These are phyloP conservation scores for Tolypocladium paradoxum DNA, from an alignment of 2,329 filamentous ascomycete species.

Conservation along the genomic window DNA sequence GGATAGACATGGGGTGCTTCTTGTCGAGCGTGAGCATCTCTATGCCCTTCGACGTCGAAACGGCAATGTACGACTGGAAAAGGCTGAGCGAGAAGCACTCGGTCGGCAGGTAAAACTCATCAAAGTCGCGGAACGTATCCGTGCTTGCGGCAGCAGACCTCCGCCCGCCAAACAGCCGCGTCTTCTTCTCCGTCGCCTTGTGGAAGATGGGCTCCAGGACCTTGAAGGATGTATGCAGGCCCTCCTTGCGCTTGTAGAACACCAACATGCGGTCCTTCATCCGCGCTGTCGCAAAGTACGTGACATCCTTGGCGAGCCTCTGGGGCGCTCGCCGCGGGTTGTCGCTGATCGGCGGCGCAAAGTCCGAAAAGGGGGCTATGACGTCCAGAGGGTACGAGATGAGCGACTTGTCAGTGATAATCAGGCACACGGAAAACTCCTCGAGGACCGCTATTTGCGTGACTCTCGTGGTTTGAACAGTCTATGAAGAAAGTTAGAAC, in stretches of 20 bases:
- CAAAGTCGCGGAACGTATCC: conserved; percentile 95
- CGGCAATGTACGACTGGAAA: conserved; percentile 88
- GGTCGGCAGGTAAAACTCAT: conserved; percentile 95
- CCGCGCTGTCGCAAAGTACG: conserved; percentile 88
- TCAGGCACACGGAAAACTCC: conserved; percentile 84
- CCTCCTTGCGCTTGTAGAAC: conserved; percentile 95
- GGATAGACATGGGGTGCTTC: conserved; percentile 89
- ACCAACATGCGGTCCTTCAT: conserved; percentile 96
- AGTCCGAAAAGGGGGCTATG: conserved; percentile 54
- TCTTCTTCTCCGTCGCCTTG: conserved; percentile 77
- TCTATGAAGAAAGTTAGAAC: conserved; percentile 33
- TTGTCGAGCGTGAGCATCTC: conserved; percentile 96
- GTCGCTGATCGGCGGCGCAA: conserved; percentile 53
- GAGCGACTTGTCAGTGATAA: conserved; percentile 83
- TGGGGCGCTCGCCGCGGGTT: conserved; percentile 79
- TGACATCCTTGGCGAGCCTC: conserved; percentile 83
- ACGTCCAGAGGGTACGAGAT: conserved; percentile 91
- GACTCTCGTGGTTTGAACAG: conserved; percentile 65
- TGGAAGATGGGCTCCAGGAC: conserved; percentile 93
- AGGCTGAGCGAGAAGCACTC: conserved; percentile 94
- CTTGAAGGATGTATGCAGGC: conserved; percentile 87
- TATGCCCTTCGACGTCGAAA: conserved; percentile 83
- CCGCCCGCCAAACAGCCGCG: conserved; percentile 53
- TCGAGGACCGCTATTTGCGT: conserved; percentile 92
- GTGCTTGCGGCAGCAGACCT: conserved; percentile 58